These are phyloP conservation scores for Naganishia albida DNA, from an alignment of 1,284 basidiomycete species.

Conservation along the genomic window DNA sequence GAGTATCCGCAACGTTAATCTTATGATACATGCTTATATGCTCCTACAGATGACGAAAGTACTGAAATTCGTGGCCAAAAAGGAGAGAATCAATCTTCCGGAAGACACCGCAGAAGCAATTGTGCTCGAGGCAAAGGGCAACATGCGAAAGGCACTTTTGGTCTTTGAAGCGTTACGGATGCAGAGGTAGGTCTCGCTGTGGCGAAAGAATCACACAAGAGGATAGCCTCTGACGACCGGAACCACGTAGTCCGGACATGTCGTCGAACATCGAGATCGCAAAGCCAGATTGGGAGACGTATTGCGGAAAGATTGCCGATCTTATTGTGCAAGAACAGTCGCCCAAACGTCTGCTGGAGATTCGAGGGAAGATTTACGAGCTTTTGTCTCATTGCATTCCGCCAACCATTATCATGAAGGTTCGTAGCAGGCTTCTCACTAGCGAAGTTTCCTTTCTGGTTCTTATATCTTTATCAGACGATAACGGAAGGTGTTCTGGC, in stretches of 20 bases:
- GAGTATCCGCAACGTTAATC: slow-evolving; percentile 35
- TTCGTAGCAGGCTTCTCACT: slow-evolving; percentile 47
- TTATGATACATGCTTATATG: neutral
- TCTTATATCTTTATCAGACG: slow-evolving; percentile 60
- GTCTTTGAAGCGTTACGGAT: slow-evolving; percentile 94
- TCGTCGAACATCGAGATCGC: slow-evolving; percentile 73
- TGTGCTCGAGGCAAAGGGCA: slow-evolving; percentile 78
- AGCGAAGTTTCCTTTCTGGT: slow-evolving; percentile 10
- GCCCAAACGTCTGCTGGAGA: slow-evolving; percentile 87
- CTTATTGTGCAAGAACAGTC: slow-evolving; percentile 88
- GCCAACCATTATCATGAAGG: slow-evolving; percentile 86
- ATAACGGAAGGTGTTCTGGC: slow-evolving; percentile 82
- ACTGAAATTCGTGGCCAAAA: slow-evolving; percentile 75
- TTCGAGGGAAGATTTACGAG: slow-evolving; percentile 91
- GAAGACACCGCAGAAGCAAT: slow-evolving; percentile 72
- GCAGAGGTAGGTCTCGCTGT: slow-evolving; percentile 69
- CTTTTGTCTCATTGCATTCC: slow-evolving; percentile 96
- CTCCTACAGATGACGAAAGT: slow-evolving; percentile 72
- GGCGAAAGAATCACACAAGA: no score
- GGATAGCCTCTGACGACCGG: slow-evolving; percentile 29
- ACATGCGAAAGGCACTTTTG: slow-evolving; percentile 90
- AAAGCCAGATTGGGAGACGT: slow-evolving; percentile 99
- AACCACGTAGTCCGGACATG: slow-evolving; percentile 63
- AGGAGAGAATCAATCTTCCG: slow-evolving; percentile 79
- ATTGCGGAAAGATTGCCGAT: slow-evolving; percentile 90